These are phyloP conservation scores for Podila epicladia DNA, from an alignment of 192 early-diverging fungal genomes.

Conservation along the genomic window DNA sequence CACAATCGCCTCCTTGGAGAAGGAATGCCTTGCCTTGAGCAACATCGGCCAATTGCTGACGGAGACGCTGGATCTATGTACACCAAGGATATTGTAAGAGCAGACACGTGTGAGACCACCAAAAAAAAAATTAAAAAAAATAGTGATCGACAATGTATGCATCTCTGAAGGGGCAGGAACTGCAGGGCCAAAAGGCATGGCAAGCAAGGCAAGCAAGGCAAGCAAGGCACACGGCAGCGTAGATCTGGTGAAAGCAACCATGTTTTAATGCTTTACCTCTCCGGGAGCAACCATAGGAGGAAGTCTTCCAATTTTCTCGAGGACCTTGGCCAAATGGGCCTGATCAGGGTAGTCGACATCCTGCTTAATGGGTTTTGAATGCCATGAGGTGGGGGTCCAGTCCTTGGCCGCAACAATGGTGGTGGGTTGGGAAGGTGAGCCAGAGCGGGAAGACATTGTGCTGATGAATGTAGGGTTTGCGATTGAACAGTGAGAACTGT, in stretches of 20 bases:
- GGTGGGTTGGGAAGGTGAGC: constrained; percentile 7
- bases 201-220: neutral
- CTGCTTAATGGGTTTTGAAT: constrained; percentile 82
- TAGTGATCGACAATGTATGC: no score
- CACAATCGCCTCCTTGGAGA: constrained; percentile 98
- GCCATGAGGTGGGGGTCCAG: constrained; percentile 81
- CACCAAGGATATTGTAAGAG: neutral
- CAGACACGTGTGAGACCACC: neutral
- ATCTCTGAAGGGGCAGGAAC: neutral
- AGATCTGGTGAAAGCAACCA: neutral
- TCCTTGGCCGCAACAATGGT: constrained; percentile 35
- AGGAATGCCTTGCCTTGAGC: constrained; percentile 93
- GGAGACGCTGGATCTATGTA: constrained; percentile 79
- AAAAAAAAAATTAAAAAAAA: neutral
- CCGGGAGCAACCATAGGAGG: constrained; percentile 90
- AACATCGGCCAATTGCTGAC: constrained; percentile 86
- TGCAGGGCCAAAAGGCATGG: neutral
- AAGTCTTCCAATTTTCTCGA: constrained; percentile 78
- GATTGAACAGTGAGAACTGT: neutral
- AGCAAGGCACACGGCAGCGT: neutral
- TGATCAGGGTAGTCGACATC: constrained; percentile 90
- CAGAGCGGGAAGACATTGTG: constrained; percentile 2
- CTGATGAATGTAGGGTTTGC: neutral
- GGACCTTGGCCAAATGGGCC: constrained; percentile 71
- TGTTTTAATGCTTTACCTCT: constrained; percentile 67